These are phyloP conservation scores for Cyberlindnera maritima DNA, from an alignment of 805 yeast genomes.

Conservation along the genomic window DNA sequence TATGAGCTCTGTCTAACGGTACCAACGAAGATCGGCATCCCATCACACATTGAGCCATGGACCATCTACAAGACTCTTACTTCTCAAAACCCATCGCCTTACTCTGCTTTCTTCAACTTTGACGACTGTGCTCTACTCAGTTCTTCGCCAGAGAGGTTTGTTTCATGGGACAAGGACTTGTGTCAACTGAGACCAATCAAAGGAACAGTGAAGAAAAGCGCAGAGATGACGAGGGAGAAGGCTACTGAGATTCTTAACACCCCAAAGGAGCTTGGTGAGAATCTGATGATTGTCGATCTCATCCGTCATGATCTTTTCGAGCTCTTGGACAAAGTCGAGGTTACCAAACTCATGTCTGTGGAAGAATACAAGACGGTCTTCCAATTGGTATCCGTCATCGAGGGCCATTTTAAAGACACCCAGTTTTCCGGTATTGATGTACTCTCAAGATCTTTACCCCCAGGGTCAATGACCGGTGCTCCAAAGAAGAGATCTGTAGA, in stretches of 20 bases:
- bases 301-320: conserved; percentile 88
- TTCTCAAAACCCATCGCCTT: conserved; percentile 85
- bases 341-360: conserved; percentile 79
- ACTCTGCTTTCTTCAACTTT: conserved; percentile 76
- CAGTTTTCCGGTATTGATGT: conserved; percentile 72
- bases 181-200: conserved; percentile 93
- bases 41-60: conserved; percentile 61
- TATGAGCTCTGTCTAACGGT: conserved; percentile 91
- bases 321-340: conserved; percentile 61
- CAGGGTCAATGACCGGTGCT: conserved; percentile 99
- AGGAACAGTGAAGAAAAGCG: conserved; percentile 81
- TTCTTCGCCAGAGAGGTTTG: conserved; percentile 92
- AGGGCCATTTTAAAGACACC: conserved; percentile 42
- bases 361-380: conserved; percentile 91
- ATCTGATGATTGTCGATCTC: conserved; percentile 93
- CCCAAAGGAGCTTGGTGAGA: conserved; percentile 94
- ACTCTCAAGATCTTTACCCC: conserved; percentile 78
- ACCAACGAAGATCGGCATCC: conserved; percentile 58
- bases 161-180: conserved; percentile 59
- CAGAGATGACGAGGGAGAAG: conserved; percentile 47
- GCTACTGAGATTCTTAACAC: conserved; percentile 70
- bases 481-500: conserved; percentile 94
- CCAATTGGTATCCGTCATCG: conserved; percentile 88
- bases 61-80: conserved; percentile 72
- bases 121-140: conserved; percentile 61